Base-by-base conservation (phyloP, 352 stramenopile genomes). In the Saprolegnia diclina region DNA sequence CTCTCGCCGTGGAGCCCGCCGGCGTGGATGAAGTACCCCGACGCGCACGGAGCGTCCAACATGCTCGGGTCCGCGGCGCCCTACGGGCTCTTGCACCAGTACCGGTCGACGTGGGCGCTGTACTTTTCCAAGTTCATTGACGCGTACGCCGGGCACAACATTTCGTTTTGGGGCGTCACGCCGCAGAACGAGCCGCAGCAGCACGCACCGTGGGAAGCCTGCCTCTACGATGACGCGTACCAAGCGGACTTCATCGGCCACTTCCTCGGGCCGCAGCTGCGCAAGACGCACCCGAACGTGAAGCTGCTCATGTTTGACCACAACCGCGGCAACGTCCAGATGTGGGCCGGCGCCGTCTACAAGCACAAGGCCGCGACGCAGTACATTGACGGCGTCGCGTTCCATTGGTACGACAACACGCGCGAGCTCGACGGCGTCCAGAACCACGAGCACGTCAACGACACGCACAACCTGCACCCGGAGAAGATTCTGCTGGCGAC, bases 361-460 rank as follows among this genome's bases (percentile, higher is more conserved):
- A 61, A 56, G n/a, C 42, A 72, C 26, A 22, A 44, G 24, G 54
- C 64, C 21, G 64, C 44, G 5, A 21, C 44, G 9, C 19, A 77
- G 35, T 89, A 78, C 72, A 54, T 88, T 10, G 78, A 84, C 29
- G 80, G 80, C 42, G 76, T 87, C 57, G 80, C 74, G 16, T 87
- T 82, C 68, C 80, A 88, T 69, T 88, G 80, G 76, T 80, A 81
- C 66, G 37, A 57, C 22, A 69, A 77, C 45, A 76, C 80, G 45
- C 80, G 79, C 40, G 81, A 83, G 63, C 82, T 91, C 79, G 85
- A 91, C 59, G 83, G 82, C 40, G 81, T 91, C 24, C 79, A 80
- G 59, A 88, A 87, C 68, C 79, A 87, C 67, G 85, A 91, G 48
- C 80, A 76, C 5, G 61, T 93, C 19, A 93, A 90, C 61, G 80